Conservation (phyloP, 495 filamentous ascomycete species). For the Xylaria longipes region DNA sequence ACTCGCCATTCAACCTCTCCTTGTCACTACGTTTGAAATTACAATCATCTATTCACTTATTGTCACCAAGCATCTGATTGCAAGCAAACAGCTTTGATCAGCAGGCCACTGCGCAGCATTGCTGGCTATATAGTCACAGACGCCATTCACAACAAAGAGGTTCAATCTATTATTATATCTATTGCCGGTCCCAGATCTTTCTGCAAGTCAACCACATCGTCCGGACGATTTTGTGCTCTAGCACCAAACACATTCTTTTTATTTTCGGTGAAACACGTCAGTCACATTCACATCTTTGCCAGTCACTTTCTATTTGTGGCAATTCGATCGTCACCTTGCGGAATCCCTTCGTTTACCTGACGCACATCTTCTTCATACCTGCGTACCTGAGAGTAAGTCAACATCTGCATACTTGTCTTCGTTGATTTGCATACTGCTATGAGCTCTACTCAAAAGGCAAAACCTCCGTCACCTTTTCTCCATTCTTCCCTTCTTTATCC, state of each 20-base stretch:
- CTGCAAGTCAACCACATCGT: constrained; percentile 11
- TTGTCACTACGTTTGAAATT: not conserved
- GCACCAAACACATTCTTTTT: constrained; percentile 8
- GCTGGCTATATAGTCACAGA: not conserved
- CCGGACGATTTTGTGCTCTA: constrained; percentile 5
- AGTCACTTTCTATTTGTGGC: not conserved
- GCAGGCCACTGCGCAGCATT: not conserved
- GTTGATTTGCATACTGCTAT: not conserved
- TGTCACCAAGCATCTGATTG: constrained; percentile 9
- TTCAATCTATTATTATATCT: constrained; percentile 17
- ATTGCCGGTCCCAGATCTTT: not conserved
- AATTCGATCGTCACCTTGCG: not conserved
- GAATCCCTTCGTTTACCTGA: not conserved
- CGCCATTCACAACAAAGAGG: not conserved
- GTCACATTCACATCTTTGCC: not conserved
- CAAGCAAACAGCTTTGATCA: constrained; percentile 20
- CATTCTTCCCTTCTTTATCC: not conserved
- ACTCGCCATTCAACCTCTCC: not conserved
- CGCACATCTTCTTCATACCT: not conserved
- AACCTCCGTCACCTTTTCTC: not conserved
- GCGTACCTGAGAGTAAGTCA: constrained; percentile 6
- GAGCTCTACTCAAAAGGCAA: not conserved
- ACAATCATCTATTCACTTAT: constrained; percentile 17
- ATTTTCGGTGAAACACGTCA: not conserved
- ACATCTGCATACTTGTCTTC: not conserved